Conservation (phyloP, 495 filamentous ascomycete genomes). For the Bacidia gigantensis region DNA sequence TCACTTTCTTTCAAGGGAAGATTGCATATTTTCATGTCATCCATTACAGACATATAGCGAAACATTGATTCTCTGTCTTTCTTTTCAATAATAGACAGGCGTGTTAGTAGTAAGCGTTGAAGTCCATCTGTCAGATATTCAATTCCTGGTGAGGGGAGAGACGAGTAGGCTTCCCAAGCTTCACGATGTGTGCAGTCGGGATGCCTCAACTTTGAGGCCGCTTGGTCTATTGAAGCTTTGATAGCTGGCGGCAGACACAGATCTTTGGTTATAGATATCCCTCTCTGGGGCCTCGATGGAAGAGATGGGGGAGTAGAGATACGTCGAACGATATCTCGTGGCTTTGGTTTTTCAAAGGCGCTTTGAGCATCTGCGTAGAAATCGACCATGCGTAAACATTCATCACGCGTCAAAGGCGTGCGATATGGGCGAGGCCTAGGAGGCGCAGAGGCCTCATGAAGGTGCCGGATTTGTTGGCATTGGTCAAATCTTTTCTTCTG, state of each 20-base stretch:
- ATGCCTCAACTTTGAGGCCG: constrained; percentile 10
- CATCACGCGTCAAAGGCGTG: constrained; percentile 11
- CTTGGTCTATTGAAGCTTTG: background rate
- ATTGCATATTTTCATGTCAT: constrained; percentile 58
- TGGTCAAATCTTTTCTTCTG: background rate
- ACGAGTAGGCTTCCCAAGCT: constrained; percentile 46
- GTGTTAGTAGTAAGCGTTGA: constrained; percentile 51
- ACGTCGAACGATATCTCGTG: background rate
- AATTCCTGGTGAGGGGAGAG: constrained; percentile 51
- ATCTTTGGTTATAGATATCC: background rate
- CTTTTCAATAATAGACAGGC: constrained; percentile 47
- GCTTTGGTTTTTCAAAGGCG: background rate
- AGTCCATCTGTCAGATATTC: constrained; percentile 42
- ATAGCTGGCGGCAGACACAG: background rate
- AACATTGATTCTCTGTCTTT: constrained; percentile 50
- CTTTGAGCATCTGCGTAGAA: constrained; percentile 14
- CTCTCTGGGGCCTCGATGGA: background rate
- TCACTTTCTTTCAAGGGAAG: constrained; percentile 50
- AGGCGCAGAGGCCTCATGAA: constrained; percentile 1
- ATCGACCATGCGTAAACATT: constrained; percentile 17
- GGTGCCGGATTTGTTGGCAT: constrained; percentile 1
- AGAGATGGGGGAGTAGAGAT: background rate
- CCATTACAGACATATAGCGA: constrained; percentile 68
- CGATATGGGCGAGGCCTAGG: background rate
- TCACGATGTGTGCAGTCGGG: constrained; percentile 35